Evolutionary conservation across 371 early-diverging fungal genomes (phyloP), one percentile per base, ranked within the genome.

Genomic region (Rhizopus sp.): DNA sequence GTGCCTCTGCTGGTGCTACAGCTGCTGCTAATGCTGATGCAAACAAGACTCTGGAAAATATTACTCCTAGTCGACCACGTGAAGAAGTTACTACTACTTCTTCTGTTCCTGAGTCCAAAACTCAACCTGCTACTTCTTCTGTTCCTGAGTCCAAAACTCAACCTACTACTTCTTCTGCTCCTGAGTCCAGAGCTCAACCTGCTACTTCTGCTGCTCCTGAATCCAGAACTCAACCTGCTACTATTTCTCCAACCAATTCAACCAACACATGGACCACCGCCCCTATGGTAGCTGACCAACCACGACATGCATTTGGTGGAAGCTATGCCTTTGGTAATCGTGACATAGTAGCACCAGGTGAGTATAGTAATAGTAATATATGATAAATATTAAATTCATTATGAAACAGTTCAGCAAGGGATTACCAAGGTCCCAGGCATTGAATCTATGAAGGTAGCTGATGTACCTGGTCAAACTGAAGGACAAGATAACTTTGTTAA

Each of bases 1-100:
- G 48, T 48, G 4, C 7, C 32, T 30, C 48, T 48, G 48, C 32
- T 31, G 48, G 32, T 48, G 48, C 31, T 31, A 12, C 31, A 31
- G 48, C 48, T 31, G 48, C 32, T 31, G 30, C 13, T 48, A 32
- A 8, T 31, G 48, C 32, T 48, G 10, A 10, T 9, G 15, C 15
- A 41, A 23, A 23, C 2, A 23, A 23, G 23, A 2, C 23, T 41
- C 41, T n/a, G 6, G 6, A 10, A n/a, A n/a, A 37, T 13, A 37
- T 13, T 2, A 37, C 10, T 37, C 38, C 38, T 5, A 37, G 13
- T 10, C 38, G 13, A 13, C 38, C 7, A 4, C 10, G 38, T 37
- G 38, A 10, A 37, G 38, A 37, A 37, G 7, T 2, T 13, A 37
- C 7, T 37, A 7, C 38, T 37, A 37, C 7, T 6, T 23, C 23